A percentile compares a stretch with the other conserved stretches of the same genome.
These are phyloP conservation scores for Letharia columbiana DNA, from an alignment of 495 filamentous ascomycete genomes.

Conservation along the genomic window DNA sequence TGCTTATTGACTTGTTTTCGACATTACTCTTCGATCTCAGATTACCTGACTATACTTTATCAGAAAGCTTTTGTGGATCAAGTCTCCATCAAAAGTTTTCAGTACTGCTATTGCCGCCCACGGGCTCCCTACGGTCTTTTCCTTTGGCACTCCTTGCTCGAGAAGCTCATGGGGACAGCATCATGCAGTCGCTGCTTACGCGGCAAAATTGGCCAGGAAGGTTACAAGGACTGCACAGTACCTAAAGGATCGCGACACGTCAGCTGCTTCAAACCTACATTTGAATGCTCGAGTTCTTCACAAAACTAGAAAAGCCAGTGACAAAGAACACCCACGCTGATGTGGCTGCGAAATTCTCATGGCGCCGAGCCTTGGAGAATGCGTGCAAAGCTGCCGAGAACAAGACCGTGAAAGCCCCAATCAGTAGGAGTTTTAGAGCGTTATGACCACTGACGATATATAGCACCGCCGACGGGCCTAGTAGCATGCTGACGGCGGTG, in stretches of 20 bases:
- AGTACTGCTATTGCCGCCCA: background rate
- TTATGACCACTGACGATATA: slow-evolving; percentile 12
- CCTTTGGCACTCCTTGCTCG: background rate
- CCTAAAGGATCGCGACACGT: background rate
- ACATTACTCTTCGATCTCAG: background rate
- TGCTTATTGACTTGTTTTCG: no score
- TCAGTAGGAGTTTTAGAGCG: slow-evolving; percentile 24
- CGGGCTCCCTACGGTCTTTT: background rate
- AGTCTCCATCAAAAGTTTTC: background rate
- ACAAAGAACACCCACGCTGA: slow-evolving; percentile 6
- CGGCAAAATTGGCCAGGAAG: background rate
- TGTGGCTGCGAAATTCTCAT: slow-evolving; percentile 33
- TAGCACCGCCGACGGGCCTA: slow-evolving; percentile 26
- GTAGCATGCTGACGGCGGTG: slow-evolving; percentile 24
- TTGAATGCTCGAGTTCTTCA: background rate
- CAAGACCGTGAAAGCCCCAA: slow-evolving; percentile 28
- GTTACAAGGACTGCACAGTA: background rate
- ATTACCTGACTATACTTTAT: background rate
- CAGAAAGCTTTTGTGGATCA: background rate
- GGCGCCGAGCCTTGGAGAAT: slow-evolving; percentile 31
- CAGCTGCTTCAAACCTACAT: background rate
- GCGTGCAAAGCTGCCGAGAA: slow-evolving; percentile 29
- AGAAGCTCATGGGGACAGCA: background rate
- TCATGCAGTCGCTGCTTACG: background rate
- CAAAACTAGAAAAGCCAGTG: background rate